Evolutionary conservation across 2,329 filamentous ascomycete genomes (phyloP), one percentile per base, ranked within the genome.

Genomic region (Paracamarosporium sp.): DNA sequence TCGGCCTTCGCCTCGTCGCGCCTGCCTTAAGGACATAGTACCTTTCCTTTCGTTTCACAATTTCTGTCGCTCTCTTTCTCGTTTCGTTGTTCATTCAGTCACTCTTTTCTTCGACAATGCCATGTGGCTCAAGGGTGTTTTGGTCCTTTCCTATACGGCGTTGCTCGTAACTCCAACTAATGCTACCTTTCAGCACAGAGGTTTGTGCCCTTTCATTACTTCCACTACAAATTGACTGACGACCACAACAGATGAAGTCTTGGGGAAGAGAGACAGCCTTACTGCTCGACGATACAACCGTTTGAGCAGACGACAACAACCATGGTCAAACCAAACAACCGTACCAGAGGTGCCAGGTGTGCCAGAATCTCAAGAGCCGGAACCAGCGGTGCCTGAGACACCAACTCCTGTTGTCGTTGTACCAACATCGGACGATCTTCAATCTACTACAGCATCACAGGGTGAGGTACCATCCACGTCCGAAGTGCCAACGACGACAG

Each of bases 101-200:
- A 59, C 53, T 69, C 66, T 55, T 70, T 73, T 71, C 53, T 64
- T 64, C 67, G 66, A 71, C 53, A 62, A 74, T 76, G 72, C 74
- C 51, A 77, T 77, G 74, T 73, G 66, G 72, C 66, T 72, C 67
- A 73, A 68, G 65, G 62, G 57, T 55, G 57, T 65, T 60, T 60
- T 71, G 56, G 60, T 64, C 45, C 59, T 69, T 51, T 61, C 62
- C 64, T 66, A 63, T 46, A 63, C 63, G 53, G 59, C 56, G 44
- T 61, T 65, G 41, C 55, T 68, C 62, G 59, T 68, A 64, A 54
- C 50, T 60, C 60, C 61, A 68, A 60, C 54, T 61, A 62, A 64
- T 65, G 63, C 65, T 63, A 55, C 56, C 24, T 53, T 50, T 50
- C 59, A 33, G 33, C 53, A 52, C 33, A 61, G 57, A 59, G 61